Base-by-base conservation (phyloP, 75 land plant genomes). In the Pinus taeda region DNA sequence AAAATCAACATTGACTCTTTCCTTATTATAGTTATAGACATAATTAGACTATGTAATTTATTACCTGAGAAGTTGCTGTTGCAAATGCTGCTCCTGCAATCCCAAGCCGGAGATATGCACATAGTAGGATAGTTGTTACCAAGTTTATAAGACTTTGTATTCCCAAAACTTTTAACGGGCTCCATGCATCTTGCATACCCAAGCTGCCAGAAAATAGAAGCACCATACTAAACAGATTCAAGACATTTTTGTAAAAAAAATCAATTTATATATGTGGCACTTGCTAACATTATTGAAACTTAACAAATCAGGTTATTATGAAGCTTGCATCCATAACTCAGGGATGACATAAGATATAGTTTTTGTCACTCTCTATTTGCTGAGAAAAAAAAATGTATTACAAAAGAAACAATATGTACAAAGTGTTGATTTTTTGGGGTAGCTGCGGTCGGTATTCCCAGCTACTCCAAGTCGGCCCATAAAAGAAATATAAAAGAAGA, bases 61-160 rank as follows among this genome's bases (percentile, higher is more conserved):
- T 72, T 74, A 96, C 99, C 80, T 96, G 99, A 72, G 99, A 96
- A 18, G 83, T 78, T 89, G 89, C 87, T 59, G 99, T 96, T 74
- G 99, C 99, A 97, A 97, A 96, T 79, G 99, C 99, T 36, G 97
- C 99, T 60, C 97, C 97, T 67, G 93, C 93, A 77, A 96, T 92
- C 24, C 97, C 99, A 78, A 85, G 90, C 9, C 89, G 85, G 57
- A 88, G 73, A 33, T 85, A 85, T 61, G 76, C 82, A 71, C 99
- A 96, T 18, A 96, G 84, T 3, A 82, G 57, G 75, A 94, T 79
- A 82, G 92, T 91, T 74, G 97, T 97, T 74, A 78, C 8, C 2
- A 83, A 79, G 86, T 94, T 96, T 39, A 94, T 75, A 57, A 78
- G 77, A 84, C 93, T 90, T 70, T 94, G 91, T 75, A 86, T 87